Evolutionary conservation across 768 basidiomycete genomes (phyloP).

Genomic region (Lactifluus subvellereus): DNA sequence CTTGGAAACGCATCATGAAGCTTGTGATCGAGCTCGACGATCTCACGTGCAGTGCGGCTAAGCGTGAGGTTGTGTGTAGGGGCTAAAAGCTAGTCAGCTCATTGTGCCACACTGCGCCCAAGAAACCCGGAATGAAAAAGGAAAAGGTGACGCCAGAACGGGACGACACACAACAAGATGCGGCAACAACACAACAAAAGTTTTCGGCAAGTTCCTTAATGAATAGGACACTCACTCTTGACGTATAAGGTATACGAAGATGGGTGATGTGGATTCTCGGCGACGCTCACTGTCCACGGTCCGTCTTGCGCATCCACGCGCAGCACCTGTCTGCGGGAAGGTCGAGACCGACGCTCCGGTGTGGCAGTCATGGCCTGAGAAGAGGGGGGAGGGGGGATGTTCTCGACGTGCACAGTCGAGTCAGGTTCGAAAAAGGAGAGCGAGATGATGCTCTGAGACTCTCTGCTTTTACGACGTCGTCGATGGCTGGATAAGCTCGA

Average conservation of each 20-base stretch:
- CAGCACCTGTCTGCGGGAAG: constrained; percentile 39
- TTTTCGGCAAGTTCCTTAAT: constrained; percentile 6
- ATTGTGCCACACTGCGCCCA: constrained; percentile 18
- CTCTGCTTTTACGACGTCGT: constrained; percentile 40
- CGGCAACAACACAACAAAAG: constrained; percentile 11
- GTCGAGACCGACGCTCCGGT: constrained; percentile 28
- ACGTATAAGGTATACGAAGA: constrained; percentile 78
- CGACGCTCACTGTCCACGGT: constrained; percentile 84
- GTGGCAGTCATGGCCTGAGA: constrained; percentile 26
- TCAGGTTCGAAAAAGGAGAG: constrained; percentile 39
- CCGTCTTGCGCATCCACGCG: constrained; percentile 73
- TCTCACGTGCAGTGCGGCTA: constrained; percentile 67
- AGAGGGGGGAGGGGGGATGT: constrained; percentile 20
- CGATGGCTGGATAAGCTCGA: constrained; percentile 34
- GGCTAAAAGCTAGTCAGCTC: constrained; percentile 41
- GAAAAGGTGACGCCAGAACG: background rate
- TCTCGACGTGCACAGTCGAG: constrained; percentile 31
- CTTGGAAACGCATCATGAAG: constrained; percentile 59
- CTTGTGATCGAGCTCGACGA: constrained; percentile 78
- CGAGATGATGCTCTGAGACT: constrained; percentile 38
- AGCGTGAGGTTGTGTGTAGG: constrained; percentile 88
- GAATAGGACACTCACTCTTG: constrained; percentile 61
- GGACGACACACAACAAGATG: constrained; percentile 3
- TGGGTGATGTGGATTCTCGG: constrained; percentile 73
- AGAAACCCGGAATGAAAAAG: constrained; percentile 1